phyloP scores from a whole-genome alignment of 2,329 filamentous ascomycete genomes.

The Paecilomyces sp. region DNA sequence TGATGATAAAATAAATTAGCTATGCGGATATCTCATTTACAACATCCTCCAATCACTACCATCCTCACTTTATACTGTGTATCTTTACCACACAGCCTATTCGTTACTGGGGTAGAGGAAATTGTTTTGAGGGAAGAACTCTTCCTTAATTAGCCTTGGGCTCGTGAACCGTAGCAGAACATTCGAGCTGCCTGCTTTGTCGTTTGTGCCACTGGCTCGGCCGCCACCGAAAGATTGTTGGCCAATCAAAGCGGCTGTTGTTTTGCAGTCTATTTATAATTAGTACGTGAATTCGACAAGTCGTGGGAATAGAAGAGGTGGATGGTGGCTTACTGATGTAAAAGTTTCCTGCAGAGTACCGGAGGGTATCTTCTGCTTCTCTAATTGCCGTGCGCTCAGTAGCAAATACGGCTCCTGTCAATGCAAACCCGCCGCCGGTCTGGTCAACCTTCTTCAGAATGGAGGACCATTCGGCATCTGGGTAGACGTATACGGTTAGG shows the following conservation, averaged over 20 bases:
- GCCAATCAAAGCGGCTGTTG: constrained; percentile 64
- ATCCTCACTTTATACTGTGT: not conserved
- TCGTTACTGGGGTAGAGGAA: constrained; percentile 68
- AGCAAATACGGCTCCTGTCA: constrained; percentile 39
- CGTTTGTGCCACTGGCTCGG: constrained; percentile 63
- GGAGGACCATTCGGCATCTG: constrained; percentile 54
- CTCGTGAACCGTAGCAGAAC: constrained; percentile 61
- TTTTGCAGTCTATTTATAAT: constrained; percentile 27
- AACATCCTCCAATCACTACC: not conserved
- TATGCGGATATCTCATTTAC: no score
- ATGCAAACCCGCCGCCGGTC: constrained; percentile 30
- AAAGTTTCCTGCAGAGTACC: constrained; percentile 34
- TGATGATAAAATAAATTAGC: no score
- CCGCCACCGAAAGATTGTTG: constrained; percentile 67
- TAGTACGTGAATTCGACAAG: not conserved
- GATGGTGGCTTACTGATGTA: constrained; percentile 24
- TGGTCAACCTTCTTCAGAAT: constrained; percentile 47
- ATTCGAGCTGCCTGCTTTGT: constrained; percentile 63
- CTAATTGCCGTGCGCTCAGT: constrained; percentile 28
- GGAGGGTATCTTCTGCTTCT: constrained; percentile 28
- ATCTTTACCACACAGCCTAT: not conserved
- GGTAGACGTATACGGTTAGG: constrained; percentile 68
- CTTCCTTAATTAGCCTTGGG: constrained; percentile 64
- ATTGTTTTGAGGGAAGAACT: constrained; percentile 57
- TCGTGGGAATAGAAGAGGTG: not conserved